Evolutionary conservation across 768 basidiomycete genomes (phyloP), one percentile per base, ranked within the genome.

Genomic region (Rhizopogon salebrosus): DNA sequence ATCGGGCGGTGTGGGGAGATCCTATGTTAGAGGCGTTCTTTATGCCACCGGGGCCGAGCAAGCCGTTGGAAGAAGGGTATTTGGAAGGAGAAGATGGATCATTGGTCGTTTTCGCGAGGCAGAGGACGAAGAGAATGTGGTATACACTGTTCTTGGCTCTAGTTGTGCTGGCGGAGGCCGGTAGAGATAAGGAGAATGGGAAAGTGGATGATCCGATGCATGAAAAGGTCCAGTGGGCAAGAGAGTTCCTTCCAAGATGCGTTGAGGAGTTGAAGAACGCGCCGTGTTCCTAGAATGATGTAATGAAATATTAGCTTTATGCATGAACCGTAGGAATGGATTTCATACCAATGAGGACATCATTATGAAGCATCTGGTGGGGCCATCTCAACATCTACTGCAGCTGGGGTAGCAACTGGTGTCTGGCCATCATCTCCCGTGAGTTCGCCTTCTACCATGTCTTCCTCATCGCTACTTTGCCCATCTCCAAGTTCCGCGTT

Each of bases 111-210:
- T 84, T 89, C 54, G 69, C 76, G 11, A 75, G 87, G 45, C 88
- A 90, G 67, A 79, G 74, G 63, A 91, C 87, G 45, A 91, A 91
- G 66, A 70, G 87, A 54, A 58, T 83, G 43, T 91, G 88, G 89
- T 90, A 89, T 63, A 82, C 81, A 29, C 60, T 89, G 6, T 89
- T 85, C 63, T 61, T 85, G 54, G 81, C 83, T 11, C 54, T 77
- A 45, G 60, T 83, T 10, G 65, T 84, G 2, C 69, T 85, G 49
- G 65, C 84, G 43, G 70, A 70, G 23, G 78, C 77, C 56, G 65
- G 63, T 46, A 41, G 52, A 34, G 51, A 56, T 31, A 53, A 26
- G 36, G 51, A 22, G n/a, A 40, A 41, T 24, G 59, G 43, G 29
- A 60, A 60, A 26, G 60, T 51, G 46, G 60, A 63, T 40, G 69